These are phyloP conservation scores for Anthostomella pinea DNA, from an alignment of 2,329 filamentous ascomycete genomes.

Conservation along the genomic window DNA sequence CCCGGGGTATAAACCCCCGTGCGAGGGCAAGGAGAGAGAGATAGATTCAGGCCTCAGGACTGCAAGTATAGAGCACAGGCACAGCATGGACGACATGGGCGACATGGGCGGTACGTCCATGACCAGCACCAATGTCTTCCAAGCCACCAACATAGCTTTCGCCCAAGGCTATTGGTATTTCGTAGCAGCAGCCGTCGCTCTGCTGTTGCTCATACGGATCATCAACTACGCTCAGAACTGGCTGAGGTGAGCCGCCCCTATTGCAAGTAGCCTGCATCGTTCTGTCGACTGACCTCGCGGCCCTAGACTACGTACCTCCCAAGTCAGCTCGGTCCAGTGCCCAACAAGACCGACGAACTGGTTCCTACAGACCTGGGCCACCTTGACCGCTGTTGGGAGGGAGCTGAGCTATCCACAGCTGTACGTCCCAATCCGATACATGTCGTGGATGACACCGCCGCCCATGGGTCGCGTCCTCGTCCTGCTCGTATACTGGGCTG, in stretches of 20 bases:
- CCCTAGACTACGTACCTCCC: conserved; percentile 45
- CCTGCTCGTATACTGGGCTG: conserved; percentile 55
- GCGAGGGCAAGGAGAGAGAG: no score
- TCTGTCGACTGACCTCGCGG: neutral
- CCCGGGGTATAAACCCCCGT: no score
- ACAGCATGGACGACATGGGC: conserved; percentile 18
- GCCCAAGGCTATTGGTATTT: conserved; percentile 60
- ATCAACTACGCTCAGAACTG: conserved; percentile 43
- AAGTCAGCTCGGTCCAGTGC: conserved; percentile 41
- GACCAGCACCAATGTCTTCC: conserved; percentile 37
- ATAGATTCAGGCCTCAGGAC: no score
- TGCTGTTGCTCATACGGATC: conserved; percentile 39
- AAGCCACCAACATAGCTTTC: conserved; percentile 46
- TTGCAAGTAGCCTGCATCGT: neutral
- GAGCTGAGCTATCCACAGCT: conserved; percentile 56
- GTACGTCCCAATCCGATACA: conserved; percentile 42
- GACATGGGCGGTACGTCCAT: conserved; percentile 29
- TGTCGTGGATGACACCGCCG: conserved; percentile 58
- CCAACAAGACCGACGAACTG: conserved; percentile 50
- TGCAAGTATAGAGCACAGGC: conserved; percentile 2
- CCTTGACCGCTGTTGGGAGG: conserved; percentile 53
- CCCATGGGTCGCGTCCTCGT: conserved; percentile 54
- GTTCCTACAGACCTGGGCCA: conserved; percentile 54
- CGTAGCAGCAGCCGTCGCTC: conserved; percentile 46
- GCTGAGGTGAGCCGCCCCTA: conserved; percentile 40